Percentiles rank a stretch among this genome's conserved stretches.
Evolutionary conservation across 768 basidiomycete genomes (phyloP).

Genomic region (Russula brevipes): DNA sequence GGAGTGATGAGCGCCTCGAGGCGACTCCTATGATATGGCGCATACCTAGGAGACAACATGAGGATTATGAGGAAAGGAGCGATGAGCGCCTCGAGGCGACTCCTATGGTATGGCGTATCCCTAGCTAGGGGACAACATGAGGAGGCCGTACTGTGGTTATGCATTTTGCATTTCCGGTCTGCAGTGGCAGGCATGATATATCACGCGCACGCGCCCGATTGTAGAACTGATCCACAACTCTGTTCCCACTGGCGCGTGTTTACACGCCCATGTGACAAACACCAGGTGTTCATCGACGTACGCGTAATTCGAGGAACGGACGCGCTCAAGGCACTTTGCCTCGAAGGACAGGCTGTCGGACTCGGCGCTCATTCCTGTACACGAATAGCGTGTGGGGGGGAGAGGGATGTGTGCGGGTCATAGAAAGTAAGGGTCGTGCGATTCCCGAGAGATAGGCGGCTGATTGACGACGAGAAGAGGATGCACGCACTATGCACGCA

Average conservation of each 20-base stretch:
- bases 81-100: constrained; percentile 17
- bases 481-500: no score
- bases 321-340: constrained; percentile 46
- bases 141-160: constrained; percentile 23
- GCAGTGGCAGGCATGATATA: not conserved
- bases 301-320: constrained; percentile 44
- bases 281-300: constrained; percentile 44
- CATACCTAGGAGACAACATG: constrained; percentile 2
- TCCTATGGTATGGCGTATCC: constrained; percentile 1
- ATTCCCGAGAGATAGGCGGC: not conserved
- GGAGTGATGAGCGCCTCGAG: constrained; percentile 12
- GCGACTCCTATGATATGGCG: constrained; percentile 10
- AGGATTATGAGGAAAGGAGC: not conserved
- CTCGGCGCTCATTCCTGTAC: constrained; percentile 42
- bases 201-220: constrained; percentile 11
- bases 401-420: constrained; percentile 28
- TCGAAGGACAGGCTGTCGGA: constrained; percentile 44
- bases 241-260: constrained; percentile 13
- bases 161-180: not conserved
- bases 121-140: constrained; percentile 13
- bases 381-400: constrained; percentile 38
- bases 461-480: constrained; percentile 31
- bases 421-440: constrained; percentile 27
- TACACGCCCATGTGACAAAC: constrained; percentile 22
- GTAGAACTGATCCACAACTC: not conserved